phyloP scores from a whole-genome alignment of 164 flowering plant species.

The Houttuynia cordata region DNA sequence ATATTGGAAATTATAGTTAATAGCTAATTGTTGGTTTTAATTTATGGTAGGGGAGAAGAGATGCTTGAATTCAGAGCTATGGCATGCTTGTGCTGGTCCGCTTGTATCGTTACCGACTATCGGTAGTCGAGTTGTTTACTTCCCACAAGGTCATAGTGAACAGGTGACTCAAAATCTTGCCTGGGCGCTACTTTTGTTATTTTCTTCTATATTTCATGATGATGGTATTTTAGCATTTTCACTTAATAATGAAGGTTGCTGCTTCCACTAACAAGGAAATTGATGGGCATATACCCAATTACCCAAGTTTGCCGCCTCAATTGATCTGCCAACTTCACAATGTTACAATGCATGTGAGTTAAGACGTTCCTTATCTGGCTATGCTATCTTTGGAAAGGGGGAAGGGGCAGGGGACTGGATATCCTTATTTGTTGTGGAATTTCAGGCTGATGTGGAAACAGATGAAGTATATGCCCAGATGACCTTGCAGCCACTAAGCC shows the following conservation, averaged over 20 bases:
- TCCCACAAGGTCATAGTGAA: slow-evolving; percentile 90
- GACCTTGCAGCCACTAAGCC: slow-evolving; percentile 76
- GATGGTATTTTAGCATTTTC: background rate
- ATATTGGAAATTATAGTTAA: background rate
- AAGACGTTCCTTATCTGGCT: background rate
- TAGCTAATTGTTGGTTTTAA: background rate
- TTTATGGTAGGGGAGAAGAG: slow-evolving; percentile 53
- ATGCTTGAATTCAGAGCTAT: slow-evolving; percentile 82
- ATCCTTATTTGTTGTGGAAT: slow-evolving; percentile 5
- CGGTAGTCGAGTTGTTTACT: slow-evolving; percentile 75
- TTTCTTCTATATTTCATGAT: background rate
- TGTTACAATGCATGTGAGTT: slow-evolving; percentile 83
- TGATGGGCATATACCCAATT: slow-evolving; percentile 75
- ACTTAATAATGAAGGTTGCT: slow-evolving; percentile 36
- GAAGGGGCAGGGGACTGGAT: background rate
- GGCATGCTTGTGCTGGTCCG: slow-evolving; percentile 97
- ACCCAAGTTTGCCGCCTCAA: slow-evolving; percentile 80
- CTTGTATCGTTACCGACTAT: slow-evolving; percentile 70
- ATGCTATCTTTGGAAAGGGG: background rate
- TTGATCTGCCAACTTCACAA: slow-evolving; percentile 76
- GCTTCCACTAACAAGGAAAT: slow-evolving; percentile 80
- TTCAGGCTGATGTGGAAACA: slow-evolving; percentile 88
- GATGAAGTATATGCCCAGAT: slow-evolving; percentile 91
- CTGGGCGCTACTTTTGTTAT: background rate
- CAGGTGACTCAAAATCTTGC: slow-evolving; percentile 31